phyloP scores from a whole-genome alignment of 2,329 filamentous ascomycete genomes.

The Rhexocercosporidium sp. region DNA sequence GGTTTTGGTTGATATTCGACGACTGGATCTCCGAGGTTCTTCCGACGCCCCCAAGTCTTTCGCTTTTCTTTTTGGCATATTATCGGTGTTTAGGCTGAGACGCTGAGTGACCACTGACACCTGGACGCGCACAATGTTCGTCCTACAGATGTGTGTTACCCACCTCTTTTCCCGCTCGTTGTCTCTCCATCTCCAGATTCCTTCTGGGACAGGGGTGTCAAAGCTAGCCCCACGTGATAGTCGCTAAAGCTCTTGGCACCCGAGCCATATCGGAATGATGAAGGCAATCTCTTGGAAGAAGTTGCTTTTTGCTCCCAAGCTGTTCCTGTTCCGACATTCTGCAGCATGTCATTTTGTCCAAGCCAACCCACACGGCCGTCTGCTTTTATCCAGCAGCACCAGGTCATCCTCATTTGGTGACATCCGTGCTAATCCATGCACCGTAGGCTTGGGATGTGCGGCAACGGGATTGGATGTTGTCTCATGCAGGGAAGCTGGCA shows the following conservation, averaged over 20 bases:
- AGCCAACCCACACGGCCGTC: not conserved
- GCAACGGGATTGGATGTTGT: constrained; percentile 29
- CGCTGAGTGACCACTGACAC: not conserved
- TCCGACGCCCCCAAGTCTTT: constrained; percentile 29
- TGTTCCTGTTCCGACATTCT: not conserved
- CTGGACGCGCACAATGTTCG: constrained; percentile 1
- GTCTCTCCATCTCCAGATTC: constrained; percentile 2
- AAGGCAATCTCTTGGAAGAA: not conserved
- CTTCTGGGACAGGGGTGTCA: not conserved
- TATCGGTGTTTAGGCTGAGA: not conserved
- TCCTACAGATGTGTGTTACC: not conserved
- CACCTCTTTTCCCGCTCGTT: not conserved
- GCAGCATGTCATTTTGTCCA: constrained; percentile 5
- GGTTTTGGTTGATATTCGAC: constrained; percentile 27
- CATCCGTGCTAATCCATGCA: constrained; percentile 19
- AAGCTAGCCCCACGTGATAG: not conserved
- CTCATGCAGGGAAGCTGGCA: constrained; percentile 32
- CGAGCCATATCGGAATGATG: not conserved
- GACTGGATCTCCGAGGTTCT: constrained; percentile 36
- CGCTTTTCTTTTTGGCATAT: constrained; percentile 40
- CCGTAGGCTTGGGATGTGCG: constrained; percentile 8
- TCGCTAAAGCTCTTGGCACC: not conserved
- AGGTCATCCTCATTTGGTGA: constrained; percentile 20
- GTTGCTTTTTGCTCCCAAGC: not conserved
- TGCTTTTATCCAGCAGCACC: constrained; percentile 28